A percentile compares a stretch with the other conserved stretches of the same genome.
phyloP scores from a whole-genome alignment of 2,329 filamentous ascomycete genomes.

The Pseudomassariella vexata region DNA sequence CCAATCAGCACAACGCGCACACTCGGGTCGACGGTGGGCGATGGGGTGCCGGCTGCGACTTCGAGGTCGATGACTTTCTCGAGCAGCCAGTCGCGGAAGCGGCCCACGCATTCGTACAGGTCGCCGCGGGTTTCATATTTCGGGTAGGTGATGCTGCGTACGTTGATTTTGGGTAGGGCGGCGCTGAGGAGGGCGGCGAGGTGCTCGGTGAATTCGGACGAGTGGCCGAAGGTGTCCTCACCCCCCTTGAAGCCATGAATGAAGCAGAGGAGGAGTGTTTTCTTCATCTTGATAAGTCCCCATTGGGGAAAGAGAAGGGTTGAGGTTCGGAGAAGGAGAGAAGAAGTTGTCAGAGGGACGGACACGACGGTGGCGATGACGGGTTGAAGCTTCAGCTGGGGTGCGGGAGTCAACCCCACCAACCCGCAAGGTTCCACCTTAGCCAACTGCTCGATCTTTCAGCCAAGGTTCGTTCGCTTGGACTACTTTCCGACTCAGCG shows the following conservation, averaged over 20 bases:
- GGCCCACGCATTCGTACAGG: constrained; percentile 61
- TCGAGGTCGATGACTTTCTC: constrained; percentile 94
- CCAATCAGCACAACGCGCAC: constrained; percentile 25
- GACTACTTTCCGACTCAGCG: too few relatives aligned
- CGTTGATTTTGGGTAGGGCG: constrained; percentile 62
- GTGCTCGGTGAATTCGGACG: constrained; percentile 64
- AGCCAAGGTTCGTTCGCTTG: too few relatives aligned
- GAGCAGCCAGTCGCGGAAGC: constrained; percentile 78
- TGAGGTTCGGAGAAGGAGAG: too few relatives aligned
- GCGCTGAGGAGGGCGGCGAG: constrained; percentile 58
- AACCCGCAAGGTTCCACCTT: too few relatives aligned
- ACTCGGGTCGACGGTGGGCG: constrained; percentile 24
- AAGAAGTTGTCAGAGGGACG: too few relatives aligned
- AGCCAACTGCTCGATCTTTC: too few relatives aligned
- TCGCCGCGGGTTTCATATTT: constrained; percentile 79
- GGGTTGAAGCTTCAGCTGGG: too few relatives aligned
- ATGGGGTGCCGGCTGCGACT: constrained; percentile 57
- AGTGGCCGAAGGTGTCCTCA: constrained; percentile 68
- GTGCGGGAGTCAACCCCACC: too few relatives aligned
- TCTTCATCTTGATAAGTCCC: constrained; percentile 63
- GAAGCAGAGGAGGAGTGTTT: constrained; percentile 75
- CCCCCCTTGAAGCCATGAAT: constrained; percentile 87
- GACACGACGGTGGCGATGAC: too few relatives aligned
- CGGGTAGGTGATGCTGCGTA: constrained; percentile 68
- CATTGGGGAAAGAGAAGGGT: too few relatives aligned